phyloP scores from a whole-genome alignment of 768 basidiomycete genomes.

The Termitomyces sp. region DNA sequence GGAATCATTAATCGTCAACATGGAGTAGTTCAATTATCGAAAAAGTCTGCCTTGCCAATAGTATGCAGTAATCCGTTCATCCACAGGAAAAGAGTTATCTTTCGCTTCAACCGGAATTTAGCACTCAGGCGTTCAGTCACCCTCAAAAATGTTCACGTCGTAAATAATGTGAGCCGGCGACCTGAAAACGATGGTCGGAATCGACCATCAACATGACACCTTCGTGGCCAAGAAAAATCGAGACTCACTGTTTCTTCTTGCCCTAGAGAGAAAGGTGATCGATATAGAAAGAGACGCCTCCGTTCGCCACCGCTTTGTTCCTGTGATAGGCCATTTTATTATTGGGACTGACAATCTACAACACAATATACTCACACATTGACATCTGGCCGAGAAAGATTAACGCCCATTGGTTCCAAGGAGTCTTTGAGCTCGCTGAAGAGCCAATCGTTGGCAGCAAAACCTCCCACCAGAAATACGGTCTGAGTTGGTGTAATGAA shows the following conservation, averaged over 20 bases:
- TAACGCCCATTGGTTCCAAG: conserved; percentile 29
- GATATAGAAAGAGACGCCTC: conserved; percentile 16
- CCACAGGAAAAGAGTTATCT: too few relatives aligned
- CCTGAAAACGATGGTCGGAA: background rate
- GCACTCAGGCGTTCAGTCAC: too few relatives aligned
- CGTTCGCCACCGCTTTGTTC: conserved; percentile 17
- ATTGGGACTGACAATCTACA: too few relatives aligned
- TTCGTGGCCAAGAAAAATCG: background rate
- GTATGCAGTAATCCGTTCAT: too few relatives aligned
- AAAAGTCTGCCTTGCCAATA: too few relatives aligned
- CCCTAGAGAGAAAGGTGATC: conserved; percentile 10
- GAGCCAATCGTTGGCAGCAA: conserved; percentile 48
- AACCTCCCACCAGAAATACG: conserved; percentile 50
- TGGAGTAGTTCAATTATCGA: too few relatives aligned
- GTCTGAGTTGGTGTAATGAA: conserved; percentile 15
- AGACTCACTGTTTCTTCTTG: conserved; percentile 40
- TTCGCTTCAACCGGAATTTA: too few relatives aligned
- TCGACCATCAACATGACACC: background rate
- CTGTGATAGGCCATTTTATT: background rate
- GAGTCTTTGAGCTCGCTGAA: conserved; percentile 34
- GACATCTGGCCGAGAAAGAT: conserved; percentile 38
- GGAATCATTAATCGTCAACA: too few relatives aligned
- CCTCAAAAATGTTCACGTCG: background rate
- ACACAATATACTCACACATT: conserved; percentile 35
- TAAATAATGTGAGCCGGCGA: conserved; percentile 10